phyloP scores from a whole-genome alignment of 768 basidiomycete species.

The Mycena kentingensis region DNA sequence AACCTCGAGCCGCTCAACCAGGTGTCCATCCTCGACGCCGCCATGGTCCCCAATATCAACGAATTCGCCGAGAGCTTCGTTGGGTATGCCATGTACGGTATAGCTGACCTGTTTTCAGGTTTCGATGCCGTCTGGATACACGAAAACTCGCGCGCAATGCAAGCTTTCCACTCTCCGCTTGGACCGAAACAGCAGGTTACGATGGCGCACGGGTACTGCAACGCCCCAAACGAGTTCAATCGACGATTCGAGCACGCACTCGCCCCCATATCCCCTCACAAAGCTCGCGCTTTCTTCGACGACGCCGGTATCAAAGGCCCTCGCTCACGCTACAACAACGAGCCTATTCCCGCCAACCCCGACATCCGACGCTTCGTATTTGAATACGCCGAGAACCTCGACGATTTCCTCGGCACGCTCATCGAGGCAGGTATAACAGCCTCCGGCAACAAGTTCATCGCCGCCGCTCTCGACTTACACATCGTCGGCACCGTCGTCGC shows the following conservation, averaged over 20 bases:
- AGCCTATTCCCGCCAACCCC: constrained; percentile 1
- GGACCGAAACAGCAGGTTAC: constrained; percentile 14
- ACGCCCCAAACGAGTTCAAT: constrained; percentile 2
- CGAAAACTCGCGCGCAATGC: constrained; percentile 1
- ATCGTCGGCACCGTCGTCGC: constrained; percentile 34
- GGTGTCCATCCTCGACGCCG: constrained; percentile 31
- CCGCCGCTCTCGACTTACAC: constrained; percentile 19
- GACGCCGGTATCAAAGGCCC: constrained; percentile 25
- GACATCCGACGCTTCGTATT: constrained; percentile 3
- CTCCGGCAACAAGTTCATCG: constrained; percentile 32
- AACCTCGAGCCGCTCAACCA: constrained; percentile 37
- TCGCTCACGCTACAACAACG: constrained; percentile 9
- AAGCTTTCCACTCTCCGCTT: constrained; percentile 9
- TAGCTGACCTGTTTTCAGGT: constrained; percentile 34
- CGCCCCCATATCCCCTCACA: background rate
- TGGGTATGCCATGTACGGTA: constrained; percentile 26
- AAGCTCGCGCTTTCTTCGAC: constrained; percentile 24
- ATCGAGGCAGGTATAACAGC: constrained; percentile 31
- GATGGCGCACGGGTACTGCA: constrained; percentile 12
- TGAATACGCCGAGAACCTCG: constrained; percentile 2
- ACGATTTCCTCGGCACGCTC: constrained; percentile 18
- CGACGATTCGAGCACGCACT: constrained; percentile 11
- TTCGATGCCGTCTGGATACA: constrained; percentile 29
- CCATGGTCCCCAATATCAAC: constrained; percentile 26
- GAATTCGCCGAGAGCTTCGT: constrained; percentile 30